Evolutionary conservation across 2,329 filamentous ascomycete species (phyloP).

Genomic region (Taxawa tesnikishii): DNA sequence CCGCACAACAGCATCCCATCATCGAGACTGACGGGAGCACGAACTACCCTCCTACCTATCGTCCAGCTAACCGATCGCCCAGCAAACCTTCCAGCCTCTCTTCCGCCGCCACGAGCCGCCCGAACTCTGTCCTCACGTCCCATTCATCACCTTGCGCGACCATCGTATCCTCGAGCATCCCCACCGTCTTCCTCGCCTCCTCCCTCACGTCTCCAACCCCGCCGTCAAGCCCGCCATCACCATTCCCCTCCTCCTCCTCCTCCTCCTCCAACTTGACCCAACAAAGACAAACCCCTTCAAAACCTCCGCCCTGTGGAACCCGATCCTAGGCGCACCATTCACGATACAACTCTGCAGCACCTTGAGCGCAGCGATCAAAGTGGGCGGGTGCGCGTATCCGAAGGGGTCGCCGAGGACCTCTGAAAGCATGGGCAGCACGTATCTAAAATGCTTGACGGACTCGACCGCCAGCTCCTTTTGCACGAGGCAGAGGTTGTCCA

Average conservation of each 20-base stretch:
- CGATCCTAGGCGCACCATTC: slow-evolving; percentile 58
- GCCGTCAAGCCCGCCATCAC: slow-evolving; percentile 8
- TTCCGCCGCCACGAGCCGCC: slow-evolving; percentile 16
- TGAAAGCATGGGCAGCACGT: slow-evolving; percentile 55
- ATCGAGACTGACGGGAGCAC: no score
- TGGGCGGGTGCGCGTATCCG: slow-evolving; percentile 38
- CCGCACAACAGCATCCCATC: no score
- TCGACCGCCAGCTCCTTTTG: slow-evolving; percentile 48
- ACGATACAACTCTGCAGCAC: slow-evolving; percentile 47
- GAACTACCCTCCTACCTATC: background rate
- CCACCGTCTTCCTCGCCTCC: slow-evolving; percentile 12
- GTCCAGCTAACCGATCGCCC: no score
- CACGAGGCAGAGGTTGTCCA: slow-evolving; percentile 37
- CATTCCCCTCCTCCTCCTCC: slow-evolving; percentile 1
- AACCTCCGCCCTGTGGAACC: slow-evolving; percentile 50
- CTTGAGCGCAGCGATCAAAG: slow-evolving; percentile 41
- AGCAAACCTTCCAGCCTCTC: slow-evolving; percentile 16
- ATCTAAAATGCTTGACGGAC: slow-evolving; percentile 56
- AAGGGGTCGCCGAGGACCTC: slow-evolving; percentile 59
- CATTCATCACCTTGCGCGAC: slow-evolving; percentile 10
- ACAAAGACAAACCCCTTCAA: slow-evolving; percentile 41
- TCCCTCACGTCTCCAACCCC: slow-evolving; percentile 12
- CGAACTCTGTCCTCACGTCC: slow-evolving; percentile 15
- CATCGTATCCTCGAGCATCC: slow-evolving; percentile 13
- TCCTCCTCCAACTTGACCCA: slow-evolving; percentile 20